Base-by-base conservation (phyloP, 805 yeast species). In the Lachancea dasiensis region DNA sequence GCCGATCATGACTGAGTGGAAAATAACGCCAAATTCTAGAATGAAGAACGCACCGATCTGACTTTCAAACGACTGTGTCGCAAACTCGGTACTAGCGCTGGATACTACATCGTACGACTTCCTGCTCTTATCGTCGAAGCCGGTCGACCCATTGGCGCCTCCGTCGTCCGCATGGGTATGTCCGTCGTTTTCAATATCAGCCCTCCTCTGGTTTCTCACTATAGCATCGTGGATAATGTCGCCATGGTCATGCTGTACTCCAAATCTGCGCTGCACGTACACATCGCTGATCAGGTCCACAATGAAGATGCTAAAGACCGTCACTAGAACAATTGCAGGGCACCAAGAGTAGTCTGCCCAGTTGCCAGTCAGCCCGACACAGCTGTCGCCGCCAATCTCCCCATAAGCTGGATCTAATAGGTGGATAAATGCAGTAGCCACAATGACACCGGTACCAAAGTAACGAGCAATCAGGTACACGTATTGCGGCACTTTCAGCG, bases 1-100 rank as follows among this genome's bases (percentile, higher is more conserved):
- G 29, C 90, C 90, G 44, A 82, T 72, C 62, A 82, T 77, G 2
- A 82, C 80, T 3, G 87, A 80, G 62, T 82, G 90, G 67, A 82
- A 79, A 11, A 82, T 57, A 28, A 82, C 71, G 45, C 90, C 90
- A 46, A 81, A 79, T 57, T 81, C 90, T 43, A 82, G 67, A 11
- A 80, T 70, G 32, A 78, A 56, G 35, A 78, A 67, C 2, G 75
- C 72, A 26, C 63, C 60, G 34, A 71, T 46, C 50, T 68, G 69
- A 24, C 40, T 36, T 25, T 36, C 40, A 26, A 36, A 36, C 19
- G 35, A 30, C 11, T 30, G 26, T 2, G 17, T 17, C 2, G 19
- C 21, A 10, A 25, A 13, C 14, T 36, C 40, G 4, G 40, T 14
- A 20, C 40, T 36, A 11, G 31, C 35, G 19, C 26, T 14, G 3